phyloP scores from a whole-genome alignment of 306 rosid species.

The Prunus armeniaca region DNA sequence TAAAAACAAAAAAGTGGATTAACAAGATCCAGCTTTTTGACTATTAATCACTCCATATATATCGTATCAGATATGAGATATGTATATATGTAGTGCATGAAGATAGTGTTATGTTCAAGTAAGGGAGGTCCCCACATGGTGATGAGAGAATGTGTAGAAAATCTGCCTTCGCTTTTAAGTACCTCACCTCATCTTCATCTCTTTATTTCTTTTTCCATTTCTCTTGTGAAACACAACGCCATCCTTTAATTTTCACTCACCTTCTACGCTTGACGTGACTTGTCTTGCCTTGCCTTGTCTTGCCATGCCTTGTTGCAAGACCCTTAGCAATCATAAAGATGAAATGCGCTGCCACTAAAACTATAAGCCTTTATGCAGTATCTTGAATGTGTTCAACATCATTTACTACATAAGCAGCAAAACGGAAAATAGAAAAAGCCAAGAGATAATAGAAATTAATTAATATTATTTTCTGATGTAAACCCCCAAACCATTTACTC shows the following conservation, averaged over 20 bases:
- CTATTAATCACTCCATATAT: slow-evolving; percentile 42
- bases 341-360: neutral
- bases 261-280: neutral
- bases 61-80: slow-evolving; percentile 12
- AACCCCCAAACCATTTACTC: slow-evolving; percentile 60
- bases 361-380: neutral
- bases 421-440: neutral
- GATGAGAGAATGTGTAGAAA: slow-evolving; percentile 46
- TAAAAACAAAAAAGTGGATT: slow-evolving; percentile 19
- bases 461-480: slow-evolving; percentile 49
- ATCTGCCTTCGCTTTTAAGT: slow-evolving; percentile 60
- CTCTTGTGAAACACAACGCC: slow-evolving; percentile 17
- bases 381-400: neutral
- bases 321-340: neutral
- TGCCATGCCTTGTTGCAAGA: too few species aligned
- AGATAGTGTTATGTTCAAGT: slow-evolving; percentile 78
- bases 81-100: slow-evolving; percentile 19
- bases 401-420: slow-evolving; percentile 13
- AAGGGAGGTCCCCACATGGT: slow-evolving; percentile 30
- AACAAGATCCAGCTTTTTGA: slow-evolving; percentile 46
- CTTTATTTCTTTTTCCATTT: slow-evolving; percentile 28
- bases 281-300: too few species aligned
- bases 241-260: slow-evolving; percentile 17
- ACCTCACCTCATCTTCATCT: slow-evolving; percentile 34
- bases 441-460: slow-evolving; percentile 20